Conservation (phyloP, 2,329 filamentous ascomycete species). For the Ophiobolus disseminans region DNA sequence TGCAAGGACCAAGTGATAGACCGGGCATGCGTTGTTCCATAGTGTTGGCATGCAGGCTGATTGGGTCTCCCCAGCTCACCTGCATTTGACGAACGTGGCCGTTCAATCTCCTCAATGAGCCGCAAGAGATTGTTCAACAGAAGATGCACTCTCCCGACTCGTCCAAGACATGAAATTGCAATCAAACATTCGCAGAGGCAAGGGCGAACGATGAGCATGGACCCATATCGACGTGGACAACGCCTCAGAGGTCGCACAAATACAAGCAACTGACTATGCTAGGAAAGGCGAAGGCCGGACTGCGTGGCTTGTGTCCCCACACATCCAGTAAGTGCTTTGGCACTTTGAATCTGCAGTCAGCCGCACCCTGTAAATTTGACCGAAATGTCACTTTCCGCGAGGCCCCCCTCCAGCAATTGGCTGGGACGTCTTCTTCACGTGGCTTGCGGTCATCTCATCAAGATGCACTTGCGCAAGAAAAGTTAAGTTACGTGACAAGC, state of each 20-base stretch:
- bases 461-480: conserved; percentile 7
- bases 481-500: conserved; percentile 10
- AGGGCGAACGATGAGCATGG: conserved; percentile 5
- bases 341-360: conserved; percentile 18
- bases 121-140: conserved; percentile 8
- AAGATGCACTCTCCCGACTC: neutral
- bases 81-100: conserved; percentile 29
- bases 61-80: conserved; percentile 17
- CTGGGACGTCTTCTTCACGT: conserved; percentile 3
- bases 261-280: conserved; percentile 27
- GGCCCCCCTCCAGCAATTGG: conserved; percentile 7
- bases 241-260: conserved; percentile 25
- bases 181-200: conserved; percentile 16
- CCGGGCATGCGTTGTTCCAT: conserved; percentile 22
- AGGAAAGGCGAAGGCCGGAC: conserved; percentile 19
- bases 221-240: conserved; percentile 5
- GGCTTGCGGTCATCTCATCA: conserved; percentile 1
- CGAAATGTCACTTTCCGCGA: conserved; percentile 13
- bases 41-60: conserved; percentile 21
- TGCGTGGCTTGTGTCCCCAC: conserved; percentile 28
- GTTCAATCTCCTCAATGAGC: conserved; percentile 17
- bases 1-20: conserved; percentile 7
- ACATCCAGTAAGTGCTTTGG: conserved; percentile 12
- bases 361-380: conserved; percentile 11
- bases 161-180: conserved; percentile 19